Base-by-base conservation (phyloP, 2,329 filamentous ascomycete genomes). In the Pochonia chlamydosporia region DNA sequence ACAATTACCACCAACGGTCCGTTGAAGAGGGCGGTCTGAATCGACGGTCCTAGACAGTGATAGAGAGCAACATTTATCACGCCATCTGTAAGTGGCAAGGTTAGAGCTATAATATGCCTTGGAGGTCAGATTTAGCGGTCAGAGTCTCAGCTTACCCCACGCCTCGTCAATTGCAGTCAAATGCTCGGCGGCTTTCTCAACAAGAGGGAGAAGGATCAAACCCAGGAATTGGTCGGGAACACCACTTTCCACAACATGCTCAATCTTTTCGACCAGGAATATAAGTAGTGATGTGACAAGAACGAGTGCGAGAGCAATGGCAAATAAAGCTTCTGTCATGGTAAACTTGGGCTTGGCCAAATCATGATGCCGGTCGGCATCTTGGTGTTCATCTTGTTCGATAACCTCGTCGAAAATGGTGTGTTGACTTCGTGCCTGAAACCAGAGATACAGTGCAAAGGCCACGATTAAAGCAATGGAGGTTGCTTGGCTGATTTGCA, bases 21-120 rank as follows among this genome's bases (percentile, higher is more conserved):
- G 62, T 95, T 96, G 61, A 96, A 81, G 26, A 96, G 77, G 1
- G 90, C 89, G 0, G 91, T 96, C 67, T 96, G 91, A 49, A 96
- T 85, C 1, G 87, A 92, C 3, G 89, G 84, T 40, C 89, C 90
- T 36, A 96, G 81, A 44, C 93, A 87, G 63, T 96, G 89, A 39
- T 87, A 86, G 23, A 93, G 75, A 0, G 89, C 88, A 65, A 91
- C 84, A 69, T 93, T 93, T 28, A 28, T 28, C 26, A 28, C 26
- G 26, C 26, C 26, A 28, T 28, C 26, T 28, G 75, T 13, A 28
- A 28, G 26, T 28, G 26, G 7, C 26, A 28, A 28, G 26, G 26
- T 28, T 28, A 28, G 26, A 7, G 7, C 26, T 28, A 28, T 28
- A 2, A 28, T 3, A 28, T 28, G 7, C 26, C 13, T 28, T 13